Evolutionary conservation across 2,329 filamentous ascomycete species (phyloP).

Genomic region (Trichoderma harzianum): DNA sequence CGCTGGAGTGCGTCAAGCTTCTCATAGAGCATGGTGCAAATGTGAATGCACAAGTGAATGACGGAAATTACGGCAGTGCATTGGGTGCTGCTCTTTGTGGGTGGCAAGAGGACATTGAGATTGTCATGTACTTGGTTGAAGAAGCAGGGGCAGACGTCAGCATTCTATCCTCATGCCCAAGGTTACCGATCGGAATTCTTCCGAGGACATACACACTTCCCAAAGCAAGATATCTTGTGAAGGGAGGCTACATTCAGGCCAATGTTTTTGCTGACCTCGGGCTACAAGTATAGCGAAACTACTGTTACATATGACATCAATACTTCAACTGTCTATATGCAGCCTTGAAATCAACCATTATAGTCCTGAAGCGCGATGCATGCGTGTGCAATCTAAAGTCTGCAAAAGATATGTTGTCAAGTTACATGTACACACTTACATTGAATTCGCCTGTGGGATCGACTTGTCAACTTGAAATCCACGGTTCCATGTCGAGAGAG

Average conservation of each 20-base stretch:
- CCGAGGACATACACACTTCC: neutral
- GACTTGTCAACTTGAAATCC: too few relatives aligned
- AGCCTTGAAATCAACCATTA: too few relatives aligned
- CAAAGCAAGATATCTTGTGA: neutral
- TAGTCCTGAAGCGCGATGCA: too few relatives aligned
- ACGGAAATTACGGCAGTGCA: neutral
- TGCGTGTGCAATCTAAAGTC: too few relatives aligned
- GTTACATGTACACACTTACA: too few relatives aligned
- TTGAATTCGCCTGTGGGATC: too few relatives aligned
- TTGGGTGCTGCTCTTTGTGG: neutral
- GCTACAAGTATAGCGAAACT: too few relatives aligned
- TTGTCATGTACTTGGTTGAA: neutral
- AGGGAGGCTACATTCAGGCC: neutral
- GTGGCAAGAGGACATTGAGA: neutral
- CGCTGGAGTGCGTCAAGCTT: neutral
- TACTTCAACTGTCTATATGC: too few relatives aligned
- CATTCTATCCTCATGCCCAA: neutral
- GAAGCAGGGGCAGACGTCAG: neutral
- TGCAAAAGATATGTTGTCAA: too few relatives aligned
- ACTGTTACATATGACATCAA: too few relatives aligned
- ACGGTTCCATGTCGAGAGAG: too few relatives aligned
- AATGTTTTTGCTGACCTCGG: neutral
- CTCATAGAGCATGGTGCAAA: neutral
- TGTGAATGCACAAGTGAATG: neutral
- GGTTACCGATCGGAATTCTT: accelerated